A percentile compares a stretch with the other conserved stretches of the same genome.
Evolutionary conservation across 441 rosid genomes (phyloP).

Genomic region (Eruca vesicaria): DNA sequence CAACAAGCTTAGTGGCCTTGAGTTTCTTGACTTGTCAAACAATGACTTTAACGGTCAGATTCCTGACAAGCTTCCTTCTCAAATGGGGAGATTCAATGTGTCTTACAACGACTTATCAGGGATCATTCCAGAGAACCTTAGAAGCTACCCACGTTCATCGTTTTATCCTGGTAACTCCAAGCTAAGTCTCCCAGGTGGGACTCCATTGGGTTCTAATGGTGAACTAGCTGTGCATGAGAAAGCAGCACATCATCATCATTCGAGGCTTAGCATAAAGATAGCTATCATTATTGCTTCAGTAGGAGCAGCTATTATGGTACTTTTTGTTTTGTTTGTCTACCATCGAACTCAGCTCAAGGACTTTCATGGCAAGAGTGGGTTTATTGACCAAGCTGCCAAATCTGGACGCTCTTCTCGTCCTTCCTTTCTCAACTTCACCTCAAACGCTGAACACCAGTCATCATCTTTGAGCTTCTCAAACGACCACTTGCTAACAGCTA

Average conservation of each 20-base stretch:
- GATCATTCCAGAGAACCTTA: slow-evolving; percentile 54
- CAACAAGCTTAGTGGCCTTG: slow-evolving; percentile 64
- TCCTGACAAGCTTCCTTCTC: slow-evolving; percentile 64
- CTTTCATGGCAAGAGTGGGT: slow-evolving; percentile 63
- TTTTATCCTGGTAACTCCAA: slow-evolving; percentile 70
- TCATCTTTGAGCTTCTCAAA: slow-evolving; percentile 83
- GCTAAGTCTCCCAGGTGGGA: slow-evolving; percentile 40
- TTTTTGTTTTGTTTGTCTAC: slow-evolving; percentile 70
- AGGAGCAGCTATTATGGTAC: slow-evolving; percentile 63
- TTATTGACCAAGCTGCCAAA: slow-evolving; percentile 52
- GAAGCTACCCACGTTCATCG: slow-evolving; percentile 50
- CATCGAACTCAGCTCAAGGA: slow-evolving; percentile 63
- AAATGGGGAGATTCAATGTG: slow-evolving; percentile 64
- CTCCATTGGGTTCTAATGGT: slow-evolving; percentile 25
- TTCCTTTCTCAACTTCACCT: slow-evolving; percentile 65
- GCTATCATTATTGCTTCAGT: slow-evolving; percentile 78
- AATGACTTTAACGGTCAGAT: slow-evolving; percentile 69
- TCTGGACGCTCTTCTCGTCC: slow-evolving; percentile 57
- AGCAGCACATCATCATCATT: slow-evolving; percentile 31
- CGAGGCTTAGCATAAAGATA: slow-evolving; percentile 53
- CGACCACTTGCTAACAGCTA: slow-evolving; percentile 79
- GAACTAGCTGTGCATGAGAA: slow-evolving; percentile 17
- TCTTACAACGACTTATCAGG: slow-evolving; percentile 81
- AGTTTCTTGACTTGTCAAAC: slow-evolving; percentile 78
- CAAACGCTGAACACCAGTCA: slow-evolving; percentile 53